These are phyloP conservation scores for Chrysanthemum makinoi DNA, from an alignment of 129 eudicot genomes.

Conservation along the genomic window DNA sequence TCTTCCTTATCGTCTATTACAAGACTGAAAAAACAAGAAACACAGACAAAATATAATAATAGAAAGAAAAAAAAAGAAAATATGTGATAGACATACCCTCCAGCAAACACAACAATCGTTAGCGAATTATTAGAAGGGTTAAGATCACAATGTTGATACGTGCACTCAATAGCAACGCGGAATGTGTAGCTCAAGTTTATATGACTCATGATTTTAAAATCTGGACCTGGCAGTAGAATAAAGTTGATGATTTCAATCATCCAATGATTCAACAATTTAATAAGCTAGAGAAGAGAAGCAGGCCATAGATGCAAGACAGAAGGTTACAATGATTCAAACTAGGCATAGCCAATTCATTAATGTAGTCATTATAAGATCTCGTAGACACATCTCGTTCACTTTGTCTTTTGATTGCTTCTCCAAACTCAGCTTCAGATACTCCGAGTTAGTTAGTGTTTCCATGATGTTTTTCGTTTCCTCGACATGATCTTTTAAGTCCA, in stretches of 20 bases:
- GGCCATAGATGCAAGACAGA: constrained; percentile 95
- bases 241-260: too few species aligned
- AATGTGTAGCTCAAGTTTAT: constrained; percentile 34
- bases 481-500: too few species aligned
- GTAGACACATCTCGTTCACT: too few species aligned
- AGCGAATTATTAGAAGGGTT: constrained; percentile 71
- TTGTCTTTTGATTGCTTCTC: too few species aligned
- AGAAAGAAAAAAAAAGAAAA: neutral
- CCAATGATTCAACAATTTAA: neutral
- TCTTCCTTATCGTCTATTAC: constrained; percentile 63
- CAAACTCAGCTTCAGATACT: too few species aligned
- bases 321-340: constrained; percentile 95
- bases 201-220: constrained; percentile 34
- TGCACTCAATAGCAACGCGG: constrained; percentile 89
- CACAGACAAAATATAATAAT: too few species aligned
- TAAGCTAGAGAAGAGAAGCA: constrained; percentile 1
- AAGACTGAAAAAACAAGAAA: constrained; percentile 45
- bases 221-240: too few species aligned
- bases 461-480: too few species aligned
- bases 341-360: constrained; percentile 88
- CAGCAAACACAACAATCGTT: constrained; percentile 87
- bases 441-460: too few species aligned
- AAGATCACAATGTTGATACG: constrained; percentile 65
- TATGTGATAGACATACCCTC: constrained; percentile 53
- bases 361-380: constrained; percentile 21